Evolutionary conservation across 768 basidiomycete species (phyloP), one percentile per base, ranked within the genome.

Genomic region (Tylopilus balloui): DNA sequence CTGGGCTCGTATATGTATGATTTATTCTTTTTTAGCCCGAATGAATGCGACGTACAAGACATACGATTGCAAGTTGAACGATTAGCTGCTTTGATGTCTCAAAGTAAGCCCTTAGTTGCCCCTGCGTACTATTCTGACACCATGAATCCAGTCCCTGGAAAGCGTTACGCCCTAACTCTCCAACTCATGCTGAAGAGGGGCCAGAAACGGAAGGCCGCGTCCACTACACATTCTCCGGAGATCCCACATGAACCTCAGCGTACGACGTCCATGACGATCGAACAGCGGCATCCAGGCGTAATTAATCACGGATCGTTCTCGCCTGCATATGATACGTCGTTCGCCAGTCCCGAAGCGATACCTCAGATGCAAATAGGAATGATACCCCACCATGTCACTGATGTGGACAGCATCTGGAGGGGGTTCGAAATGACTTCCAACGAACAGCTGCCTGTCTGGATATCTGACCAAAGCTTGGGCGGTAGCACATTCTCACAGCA

Each of bases 91-190:
- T 73, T 92, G 15, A 80, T 97, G 73, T 80, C 87, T 2, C 80
- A 85, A 65, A 86, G 92, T 94, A 64, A 60, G 82, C 67, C 24
- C 20, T 44, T 32, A 42, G 37, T 39, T 46, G 35, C 19, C 7
- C 36, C 19, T 2, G 43, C 35, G 38, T 29, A 27, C 36, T 38
- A 38, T 45, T 45, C 54, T 54, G 47, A 54, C 46, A 38, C 29
- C n/a, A n/a, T 49, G 19, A 9, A 39, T 32, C 4, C 60, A 93
- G 92, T 94, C 51, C 92, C 93, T 20, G 94, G 92, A 12, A 91
- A 91, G 61, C 83, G 93, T 46, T 97, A 96, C 58, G 93, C 93
- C 9, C 68, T 92, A 31, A 94, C 92, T 5, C 73, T 97, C 17
- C 88, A 91, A 55, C 71, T 94, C 35, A 95, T 95, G 86, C 66